These are phyloP conservation scores for Poterioochromonas sp. DNA, from an alignment of 352 stramenopile genomes.

Conservation along the genomic window DNA sequence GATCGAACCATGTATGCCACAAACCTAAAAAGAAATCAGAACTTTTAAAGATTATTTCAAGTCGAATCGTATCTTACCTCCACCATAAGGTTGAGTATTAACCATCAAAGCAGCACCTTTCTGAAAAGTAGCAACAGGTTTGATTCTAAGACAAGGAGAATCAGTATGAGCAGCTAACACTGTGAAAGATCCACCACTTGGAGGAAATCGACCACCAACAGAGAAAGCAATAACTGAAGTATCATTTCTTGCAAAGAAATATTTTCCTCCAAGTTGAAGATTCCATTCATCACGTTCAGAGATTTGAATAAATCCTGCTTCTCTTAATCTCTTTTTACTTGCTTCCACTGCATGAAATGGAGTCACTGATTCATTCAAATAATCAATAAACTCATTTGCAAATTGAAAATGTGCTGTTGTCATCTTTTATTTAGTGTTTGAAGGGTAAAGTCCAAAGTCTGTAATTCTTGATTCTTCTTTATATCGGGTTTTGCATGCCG, in stretches of 20 bases:
- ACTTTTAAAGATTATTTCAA: too few relatives aligned
- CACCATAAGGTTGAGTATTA: constrained; percentile 69
- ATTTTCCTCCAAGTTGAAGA: constrained; percentile 71
- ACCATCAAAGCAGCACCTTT: constrained; percentile 69
- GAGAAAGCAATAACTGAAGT: constrained; percentile 87
- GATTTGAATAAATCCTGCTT: not conserved
- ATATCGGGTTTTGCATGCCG: too few relatives aligned
- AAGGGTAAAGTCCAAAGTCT: too few relatives aligned
- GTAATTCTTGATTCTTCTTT: too few relatives aligned
- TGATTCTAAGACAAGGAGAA: constrained; percentile 78
- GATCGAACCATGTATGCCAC: constrained; percentile 97
- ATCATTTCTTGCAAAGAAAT: constrained; percentile 93
- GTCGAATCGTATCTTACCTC: too few relatives aligned
- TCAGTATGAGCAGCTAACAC: constrained; percentile 93
- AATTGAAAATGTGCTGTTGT: constrained; percentile 9
- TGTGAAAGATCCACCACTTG: not conserved
- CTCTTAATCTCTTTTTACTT: not conserved
- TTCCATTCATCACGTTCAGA: not conserved
- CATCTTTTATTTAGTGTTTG: too few relatives aligned
- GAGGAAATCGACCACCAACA: constrained; percentile 75
- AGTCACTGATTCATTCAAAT: constrained; percentile 83
- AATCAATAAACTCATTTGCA: constrained; percentile 63
- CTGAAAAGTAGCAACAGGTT: constrained; percentile 71
- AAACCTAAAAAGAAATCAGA: too few relatives aligned
- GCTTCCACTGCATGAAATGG: constrained; percentile 81